Percentiles rank a stretch among this genome's conserved stretches.
phyloP scores from a whole-genome alignment of 2,329 filamentous ascomycete species.

The Ilyonectria mors-panacis region DNA sequence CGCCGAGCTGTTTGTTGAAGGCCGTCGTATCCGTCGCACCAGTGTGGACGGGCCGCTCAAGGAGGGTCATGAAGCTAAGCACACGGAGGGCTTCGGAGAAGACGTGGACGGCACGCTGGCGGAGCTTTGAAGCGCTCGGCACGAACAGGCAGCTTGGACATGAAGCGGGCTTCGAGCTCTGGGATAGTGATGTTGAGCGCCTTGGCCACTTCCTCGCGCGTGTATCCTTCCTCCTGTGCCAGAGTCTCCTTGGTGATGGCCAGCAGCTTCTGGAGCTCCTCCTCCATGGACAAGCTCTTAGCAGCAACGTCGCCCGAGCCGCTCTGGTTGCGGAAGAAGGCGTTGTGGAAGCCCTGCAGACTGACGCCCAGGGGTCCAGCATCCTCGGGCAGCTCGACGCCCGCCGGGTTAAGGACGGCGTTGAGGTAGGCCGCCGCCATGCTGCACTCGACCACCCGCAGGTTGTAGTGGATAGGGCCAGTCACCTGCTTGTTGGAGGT shows the following conservation, averaged over 20 bases:
- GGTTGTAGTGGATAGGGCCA: constrained; percentile 94
- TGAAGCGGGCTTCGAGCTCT: constrained; percentile 83
- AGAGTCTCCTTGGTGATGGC: constrained; percentile 79
- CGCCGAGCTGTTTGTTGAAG: constrained; percentile 81
- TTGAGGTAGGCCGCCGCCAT: constrained; percentile 83
- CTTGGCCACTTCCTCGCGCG: constrained; percentile 84
- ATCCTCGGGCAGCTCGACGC: constrained; percentile 79
- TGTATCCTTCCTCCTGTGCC: constrained; percentile 86
- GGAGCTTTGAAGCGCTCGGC: constrained; percentile 90
- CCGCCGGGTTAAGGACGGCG: constrained; percentile 69
- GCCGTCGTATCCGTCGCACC: constrained; percentile 66
- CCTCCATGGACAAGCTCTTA: constrained; percentile 63
- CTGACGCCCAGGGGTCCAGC: constrained; percentile 86
- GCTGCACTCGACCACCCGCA: constrained; percentile 95
- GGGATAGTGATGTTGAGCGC: constrained; percentile 78
- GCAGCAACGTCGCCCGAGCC: constrained; percentile 58
- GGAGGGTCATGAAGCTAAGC: constrained; percentile 83
- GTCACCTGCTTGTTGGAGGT: constrained; percentile 95
- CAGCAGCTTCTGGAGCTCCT: constrained; percentile 83
- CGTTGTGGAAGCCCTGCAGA: constrained; percentile 88
- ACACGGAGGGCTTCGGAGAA: constrained; percentile 92
- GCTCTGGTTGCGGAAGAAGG: constrained; percentile 75
- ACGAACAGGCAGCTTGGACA: constrained; percentile 89
- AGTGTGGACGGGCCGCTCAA: constrained; percentile 67
- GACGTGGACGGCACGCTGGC: constrained; percentile 90